Evolutionary conservation across 2,329 filamentous ascomycete genomes (phyloP).

Genomic region (Penicillium sp.): DNA sequence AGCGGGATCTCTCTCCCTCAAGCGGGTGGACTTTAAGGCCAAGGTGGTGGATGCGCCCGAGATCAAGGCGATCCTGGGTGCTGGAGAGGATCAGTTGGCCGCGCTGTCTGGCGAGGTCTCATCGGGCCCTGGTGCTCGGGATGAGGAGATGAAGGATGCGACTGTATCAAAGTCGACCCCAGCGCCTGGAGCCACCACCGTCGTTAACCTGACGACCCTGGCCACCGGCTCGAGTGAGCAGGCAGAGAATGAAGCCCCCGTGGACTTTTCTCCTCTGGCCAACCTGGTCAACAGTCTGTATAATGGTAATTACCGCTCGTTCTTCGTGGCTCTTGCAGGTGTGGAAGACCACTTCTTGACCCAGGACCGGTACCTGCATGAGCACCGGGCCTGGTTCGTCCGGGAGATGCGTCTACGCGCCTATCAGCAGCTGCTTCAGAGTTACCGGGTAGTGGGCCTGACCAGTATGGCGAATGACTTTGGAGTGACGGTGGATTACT

Average conservation of each 20-base stretch:
- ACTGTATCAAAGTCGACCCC: slow-evolving; percentile 60
- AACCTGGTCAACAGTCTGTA: slow-evolving; percentile 91
- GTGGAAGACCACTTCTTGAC: slow-evolving; percentile 95
- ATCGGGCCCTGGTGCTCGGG: slow-evolving; percentile 75
- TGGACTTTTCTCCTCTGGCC: slow-evolving; percentile 89
- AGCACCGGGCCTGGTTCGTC: slow-evolving; percentile 97
- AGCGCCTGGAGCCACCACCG: slow-evolving; percentile 62
- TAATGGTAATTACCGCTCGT: slow-evolving; percentile 89
- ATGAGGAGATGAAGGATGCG: slow-evolving; percentile 75
- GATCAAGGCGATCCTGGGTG: slow-evolving; percentile 94
- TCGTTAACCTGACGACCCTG: slow-evolving; percentile 86
- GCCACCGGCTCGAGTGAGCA: slow-evolving; percentile 69
- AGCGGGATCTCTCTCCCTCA: slow-evolving; percentile 89
- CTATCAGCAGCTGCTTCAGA: slow-evolving; percentile 96
- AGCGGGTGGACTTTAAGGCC: slow-evolving; percentile 97
- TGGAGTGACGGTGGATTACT: slow-evolving; percentile 93
- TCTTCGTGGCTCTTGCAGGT: slow-evolving; percentile 85
- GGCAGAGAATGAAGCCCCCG: slow-evolving; percentile 76
- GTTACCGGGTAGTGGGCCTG: slow-evolving; percentile 94
- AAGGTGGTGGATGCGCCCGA: slow-evolving; percentile 98
- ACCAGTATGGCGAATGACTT: slow-evolving; percentile 98
- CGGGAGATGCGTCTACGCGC: slow-evolving; percentile 96
- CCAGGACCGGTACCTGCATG: slow-evolving; percentile 91
- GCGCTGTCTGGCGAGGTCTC: slow-evolving; percentile 81
- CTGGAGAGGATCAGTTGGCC: slow-evolving; percentile 84